Evolutionary conservation across 768 basidiomycete genomes (phyloP).

Genomic region (Leccinum uliginosum): DNA sequence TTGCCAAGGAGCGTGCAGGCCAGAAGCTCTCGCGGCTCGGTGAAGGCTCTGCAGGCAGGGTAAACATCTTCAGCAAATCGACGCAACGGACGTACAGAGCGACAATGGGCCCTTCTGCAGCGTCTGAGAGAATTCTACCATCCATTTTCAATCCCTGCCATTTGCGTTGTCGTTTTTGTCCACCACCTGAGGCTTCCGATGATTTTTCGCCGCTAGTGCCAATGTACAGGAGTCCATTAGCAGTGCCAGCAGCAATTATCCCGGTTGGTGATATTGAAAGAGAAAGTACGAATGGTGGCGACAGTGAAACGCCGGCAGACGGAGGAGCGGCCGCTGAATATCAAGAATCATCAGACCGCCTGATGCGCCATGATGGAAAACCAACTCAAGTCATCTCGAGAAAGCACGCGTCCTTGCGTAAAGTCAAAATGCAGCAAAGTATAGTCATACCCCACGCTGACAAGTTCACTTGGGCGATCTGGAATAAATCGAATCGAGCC

Average conservation of each 20-base stretch:
- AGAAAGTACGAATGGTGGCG: conserved; percentile 73
- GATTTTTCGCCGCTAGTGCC: conserved; percentile 64
- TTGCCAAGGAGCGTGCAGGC: conserved; percentile 61
- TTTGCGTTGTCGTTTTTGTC: conserved; percentile 56
- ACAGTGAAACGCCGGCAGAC: conserved; percentile 50
- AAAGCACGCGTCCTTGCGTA: conserved; percentile 49
- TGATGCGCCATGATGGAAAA: neutral
- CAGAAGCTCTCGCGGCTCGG: conserved; percentile 41
- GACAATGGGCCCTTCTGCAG: conserved; percentile 73
- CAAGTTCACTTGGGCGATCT: conserved; percentile 61
- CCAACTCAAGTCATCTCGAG: conserved; percentile 57
- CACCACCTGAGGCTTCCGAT: conserved; percentile 15
- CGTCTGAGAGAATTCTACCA: conserved; percentile 41
- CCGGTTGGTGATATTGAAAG: conserved; percentile 56
- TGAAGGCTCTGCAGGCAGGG: conserved; percentile 42
- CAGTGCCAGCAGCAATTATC: conserved; percentile 64
- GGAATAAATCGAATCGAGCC: conserved; percentile 69
- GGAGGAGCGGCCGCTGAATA: conserved; percentile 35
- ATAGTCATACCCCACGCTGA: conserved; percentile 77
- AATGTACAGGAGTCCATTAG: conserved; percentile 69
- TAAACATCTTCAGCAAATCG: neutral
- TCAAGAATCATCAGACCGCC: neutral
- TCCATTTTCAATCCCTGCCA: conserved; percentile 67
- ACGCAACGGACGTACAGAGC: conserved; percentile 45
- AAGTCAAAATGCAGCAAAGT: conserved; percentile 66